These are phyloP conservation scores for Arthrobotrys musiformis DNA, from an alignment of 2,329 filamentous ascomycete genomes.

Conservation along the genomic window DNA sequence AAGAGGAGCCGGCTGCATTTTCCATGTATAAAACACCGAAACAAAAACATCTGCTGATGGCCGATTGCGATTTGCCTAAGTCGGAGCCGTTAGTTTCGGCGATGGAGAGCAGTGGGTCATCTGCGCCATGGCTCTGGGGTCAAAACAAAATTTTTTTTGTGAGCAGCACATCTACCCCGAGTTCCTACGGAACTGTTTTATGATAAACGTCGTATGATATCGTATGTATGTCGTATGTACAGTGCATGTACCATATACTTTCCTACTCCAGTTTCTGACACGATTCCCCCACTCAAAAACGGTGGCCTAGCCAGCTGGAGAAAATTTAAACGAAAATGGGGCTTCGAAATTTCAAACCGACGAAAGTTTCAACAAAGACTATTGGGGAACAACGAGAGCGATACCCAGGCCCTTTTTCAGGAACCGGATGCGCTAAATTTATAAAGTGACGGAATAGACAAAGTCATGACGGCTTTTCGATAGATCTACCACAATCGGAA, in stretches of 20 bases:
- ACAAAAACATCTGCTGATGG: neutral
- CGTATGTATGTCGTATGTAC: neutral
- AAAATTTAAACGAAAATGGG: too few species aligned
- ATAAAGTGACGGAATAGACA: neutral
- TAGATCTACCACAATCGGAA: neutral
- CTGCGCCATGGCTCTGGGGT: too few species aligned
- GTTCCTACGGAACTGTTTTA: neutral
- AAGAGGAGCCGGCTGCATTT: neutral
- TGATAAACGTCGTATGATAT: neutral
- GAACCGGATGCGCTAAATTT: too few species aligned
- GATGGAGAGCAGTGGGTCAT: too few species aligned
- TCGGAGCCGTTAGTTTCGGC: neutral
- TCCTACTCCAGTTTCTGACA: neutral
- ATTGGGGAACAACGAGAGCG: neutral
- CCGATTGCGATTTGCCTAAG: neutral
- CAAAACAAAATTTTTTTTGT: too few species aligned
- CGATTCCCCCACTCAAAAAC: neutral
- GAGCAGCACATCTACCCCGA: too few species aligned
- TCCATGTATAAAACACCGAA: neutral
- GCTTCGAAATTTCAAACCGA: neutral
- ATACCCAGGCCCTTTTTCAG: neutral
- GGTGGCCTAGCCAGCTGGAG: neutral
- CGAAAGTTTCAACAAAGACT: neutral
- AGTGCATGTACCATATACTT: neutral
- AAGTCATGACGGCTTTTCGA: too few species aligned